Percentiles rank a stretch among this genome's conserved stretches.
These are phyloP conservation scores for Pyrenula massariospora DNA, from an alignment of 495 filamentous ascomycete genomes.

Conservation along the genomic window DNA sequence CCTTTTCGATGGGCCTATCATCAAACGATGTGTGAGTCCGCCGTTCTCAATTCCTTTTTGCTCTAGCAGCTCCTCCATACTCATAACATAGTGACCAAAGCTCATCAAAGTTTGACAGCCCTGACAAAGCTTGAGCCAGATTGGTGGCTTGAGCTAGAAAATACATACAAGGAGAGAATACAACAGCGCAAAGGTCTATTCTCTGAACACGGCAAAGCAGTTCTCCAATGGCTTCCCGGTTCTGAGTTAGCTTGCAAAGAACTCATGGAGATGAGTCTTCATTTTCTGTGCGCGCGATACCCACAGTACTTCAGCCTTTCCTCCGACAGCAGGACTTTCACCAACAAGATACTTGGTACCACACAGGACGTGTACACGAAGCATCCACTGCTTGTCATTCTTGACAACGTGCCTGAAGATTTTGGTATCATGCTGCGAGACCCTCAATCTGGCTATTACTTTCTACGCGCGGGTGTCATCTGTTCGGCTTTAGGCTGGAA, in stretches of 20 bases:
- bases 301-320: constrained; percentile 65
- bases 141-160: constrained; percentile 88
- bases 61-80: background rate
- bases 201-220: constrained; percentile 44
- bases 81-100: background rate
- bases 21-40: constrained; percentile 79
- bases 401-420: constrained; percentile 82
- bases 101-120: constrained; percentile 34
- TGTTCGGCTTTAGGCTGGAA: constrained; percentile 79
- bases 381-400: constrained; percentile 58
- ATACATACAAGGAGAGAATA: constrained; percentile 58
- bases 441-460: constrained; percentile 58
- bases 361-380: constrained; percentile 49
- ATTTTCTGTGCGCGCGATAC: constrained; percentile 70
- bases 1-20: constrained; percentile 85
- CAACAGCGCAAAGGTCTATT: constrained; percentile 62
- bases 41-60: background rate
- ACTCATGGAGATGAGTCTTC: constrained; percentile 79
- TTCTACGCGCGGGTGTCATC: constrained; percentile 66
- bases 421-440: constrained; percentile 73
- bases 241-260: constrained; percentile 78
- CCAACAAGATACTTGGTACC: constrained; percentile 60
- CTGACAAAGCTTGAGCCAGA: constrained; percentile 70
- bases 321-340: constrained; percentile 45
- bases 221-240: constrained; percentile 64